A percentile compares a stretch with the other conserved stretches of the same genome.
Evolutionary conservation across 306 rosid species (phyloP).

Genomic region (Dalbergia oliveri): DNA sequence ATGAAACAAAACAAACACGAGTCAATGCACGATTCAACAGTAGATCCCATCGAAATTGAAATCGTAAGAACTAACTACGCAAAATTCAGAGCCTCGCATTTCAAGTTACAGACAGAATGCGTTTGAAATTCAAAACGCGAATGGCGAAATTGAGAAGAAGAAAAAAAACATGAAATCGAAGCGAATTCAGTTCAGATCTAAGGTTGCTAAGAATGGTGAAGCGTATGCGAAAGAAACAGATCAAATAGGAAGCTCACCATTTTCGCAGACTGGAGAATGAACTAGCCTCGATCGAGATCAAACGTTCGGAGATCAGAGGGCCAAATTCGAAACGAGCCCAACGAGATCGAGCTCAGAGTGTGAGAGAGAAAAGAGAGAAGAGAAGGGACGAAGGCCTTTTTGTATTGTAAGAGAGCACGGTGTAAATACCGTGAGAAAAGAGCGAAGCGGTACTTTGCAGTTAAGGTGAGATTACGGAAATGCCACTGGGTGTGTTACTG

Average conservation of each 20-base stretch:
- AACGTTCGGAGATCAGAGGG: conserved; percentile 55
- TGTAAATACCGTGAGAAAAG: conserved; percentile 39
- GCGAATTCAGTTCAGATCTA: conserved; percentile 72
- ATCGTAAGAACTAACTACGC: conserved; percentile 24
- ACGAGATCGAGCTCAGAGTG: conserved; percentile 58
- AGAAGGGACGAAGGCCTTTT: conserved; percentile 34
- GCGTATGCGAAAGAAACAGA: conserved; percentile 36
- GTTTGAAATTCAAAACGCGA: conserved; percentile 21
- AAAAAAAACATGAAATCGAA: conserved; percentile 52
- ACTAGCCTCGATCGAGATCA: conserved; percentile 48
- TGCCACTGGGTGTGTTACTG: conserved; percentile 53
- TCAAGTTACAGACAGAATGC: conserved; percentile 1
- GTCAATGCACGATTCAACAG: conserved; percentile 54
- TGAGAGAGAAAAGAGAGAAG: conserved; percentile 25
- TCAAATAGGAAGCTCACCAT: conserved; percentile 74
- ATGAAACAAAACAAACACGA: conserved; percentile 38
- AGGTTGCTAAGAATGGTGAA: conserved; percentile 48
- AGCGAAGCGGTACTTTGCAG: conserved; percentile 44
- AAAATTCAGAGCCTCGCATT: conserved; percentile 46
- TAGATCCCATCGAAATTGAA: conserved; percentile 66
- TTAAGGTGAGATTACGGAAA: conserved; percentile 58
- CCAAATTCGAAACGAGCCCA: conserved; percentile 50
- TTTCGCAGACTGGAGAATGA: conserved; percentile 51
- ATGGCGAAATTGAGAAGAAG: conserved; percentile 7
- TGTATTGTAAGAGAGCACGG: conserved; percentile 37